A percentile compares a stretch with the other conserved stretches of the same genome.
Evolutionary conservation across 2,329 filamentous ascomycete genomes (phyloP).

Genomic region (Stachybotrys echinatus): DNA sequence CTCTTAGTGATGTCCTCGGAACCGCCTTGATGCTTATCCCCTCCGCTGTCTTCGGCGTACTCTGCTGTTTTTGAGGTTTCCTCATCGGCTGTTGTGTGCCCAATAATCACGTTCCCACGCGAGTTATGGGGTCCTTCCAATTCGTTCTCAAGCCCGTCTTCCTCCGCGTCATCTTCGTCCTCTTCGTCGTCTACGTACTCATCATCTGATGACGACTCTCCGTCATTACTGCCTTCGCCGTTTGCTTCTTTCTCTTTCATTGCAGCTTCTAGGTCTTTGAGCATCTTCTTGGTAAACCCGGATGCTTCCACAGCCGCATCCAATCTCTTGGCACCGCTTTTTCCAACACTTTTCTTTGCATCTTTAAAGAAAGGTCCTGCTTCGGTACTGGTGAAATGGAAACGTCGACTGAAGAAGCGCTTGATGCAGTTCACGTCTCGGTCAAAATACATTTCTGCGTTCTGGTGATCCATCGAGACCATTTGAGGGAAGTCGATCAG

Average conservation of each 20-base stretch:
- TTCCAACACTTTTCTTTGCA: slow-evolving; percentile 67
- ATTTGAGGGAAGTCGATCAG: slow-evolving; percentile 98
- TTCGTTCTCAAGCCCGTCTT: slow-evolving; percentile 12
- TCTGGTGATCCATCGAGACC: slow-evolving; percentile 88
- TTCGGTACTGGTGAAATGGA: slow-evolving; percentile 77
- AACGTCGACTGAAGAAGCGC: slow-evolving; percentile 84
- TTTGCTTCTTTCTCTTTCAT: slow-evolving; percentile 69
- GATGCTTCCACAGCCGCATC: slow-evolving; percentile 89
- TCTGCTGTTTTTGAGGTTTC: background rate
- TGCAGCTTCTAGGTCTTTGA: slow-evolving; percentile 86
- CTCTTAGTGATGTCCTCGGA: background rate
- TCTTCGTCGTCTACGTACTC: slow-evolving; percentile 17
- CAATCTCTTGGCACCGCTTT: slow-evolving; percentile 62
- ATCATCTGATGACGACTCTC: slow-evolving; percentile 15
- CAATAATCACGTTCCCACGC: background rate
- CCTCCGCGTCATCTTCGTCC: slow-evolving; percentile 22
- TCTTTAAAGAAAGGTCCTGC: slow-evolving; percentile 83
- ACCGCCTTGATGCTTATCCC: background rate
- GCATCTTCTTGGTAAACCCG: slow-evolving; percentile 95
- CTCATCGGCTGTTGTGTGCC: background rate
- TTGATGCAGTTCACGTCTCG: slow-evolving; percentile 95
- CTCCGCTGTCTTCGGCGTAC: background rate
- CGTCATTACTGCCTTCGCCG: slow-evolving; percentile 30
- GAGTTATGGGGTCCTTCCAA: slow-evolving; percentile 9
- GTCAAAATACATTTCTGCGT: slow-evolving; percentile 97